These are phyloP conservation scores for Kalanchoe fedtschenkoi DNA, from an alignment of 164 flowering plant species.

Conservation along the genomic window DNA sequence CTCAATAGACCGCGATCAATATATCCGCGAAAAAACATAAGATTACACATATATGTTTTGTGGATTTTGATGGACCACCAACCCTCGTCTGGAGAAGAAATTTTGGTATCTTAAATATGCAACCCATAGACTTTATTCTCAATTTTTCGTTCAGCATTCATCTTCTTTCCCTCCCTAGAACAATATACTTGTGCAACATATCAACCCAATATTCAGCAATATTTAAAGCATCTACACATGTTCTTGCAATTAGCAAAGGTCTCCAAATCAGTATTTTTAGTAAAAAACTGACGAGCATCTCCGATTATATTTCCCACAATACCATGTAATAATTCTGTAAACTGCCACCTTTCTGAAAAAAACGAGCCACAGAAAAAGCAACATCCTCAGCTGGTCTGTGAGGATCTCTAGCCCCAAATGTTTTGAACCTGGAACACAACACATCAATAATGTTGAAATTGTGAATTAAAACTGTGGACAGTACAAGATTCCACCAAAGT, in stretches of 20 bases:
- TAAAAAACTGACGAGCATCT: not conserved
- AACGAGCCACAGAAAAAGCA: constrained; percentile 91
- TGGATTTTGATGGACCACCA: not conserved
- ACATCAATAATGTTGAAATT: constrained; percentile 1
- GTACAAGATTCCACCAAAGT: not conserved
- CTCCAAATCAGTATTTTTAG: not conserved
- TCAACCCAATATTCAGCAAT: not conserved
- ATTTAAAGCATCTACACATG: not conserved
- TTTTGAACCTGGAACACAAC: constrained; percentile 61
- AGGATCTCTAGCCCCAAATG: constrained; percentile 81
- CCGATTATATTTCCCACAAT: not conserved
- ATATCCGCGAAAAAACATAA: no score
- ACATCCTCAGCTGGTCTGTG: constrained; percentile 93
- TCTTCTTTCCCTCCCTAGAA: not conserved
- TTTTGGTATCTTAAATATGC: not conserved
- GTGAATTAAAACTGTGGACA: not conserved
- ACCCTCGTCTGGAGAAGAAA: not conserved
- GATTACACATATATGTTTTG: not conserved
- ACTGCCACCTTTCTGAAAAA: constrained; percentile 95
- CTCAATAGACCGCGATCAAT: no score
- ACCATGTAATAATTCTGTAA: constrained; percentile 91
- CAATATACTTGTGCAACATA: not conserved
- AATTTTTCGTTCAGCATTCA: not conserved
- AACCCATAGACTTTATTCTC: not conserved
- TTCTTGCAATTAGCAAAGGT: not conserved